Evolutionary conservation across 2,329 filamentous ascomycete genomes (phyloP).

Genomic region (Fonsecaea pedrosoi): DNA sequence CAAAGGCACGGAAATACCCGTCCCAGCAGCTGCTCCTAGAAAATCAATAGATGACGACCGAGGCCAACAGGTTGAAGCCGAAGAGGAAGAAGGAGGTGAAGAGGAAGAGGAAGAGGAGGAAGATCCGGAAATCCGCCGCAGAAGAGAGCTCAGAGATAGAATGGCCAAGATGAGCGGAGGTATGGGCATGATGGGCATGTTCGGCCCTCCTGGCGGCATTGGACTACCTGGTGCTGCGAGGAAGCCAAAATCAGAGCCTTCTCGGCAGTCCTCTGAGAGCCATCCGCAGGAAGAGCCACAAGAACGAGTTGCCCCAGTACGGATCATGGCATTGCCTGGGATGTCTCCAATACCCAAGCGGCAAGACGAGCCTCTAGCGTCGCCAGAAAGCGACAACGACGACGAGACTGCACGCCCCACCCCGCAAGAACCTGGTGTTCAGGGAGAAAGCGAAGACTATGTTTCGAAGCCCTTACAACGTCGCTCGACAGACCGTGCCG

Average conservation of each 20-base stretch:
- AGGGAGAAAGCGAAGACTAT: conserved; percentile 37
- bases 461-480: conserved; percentile 33
- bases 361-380: conserved; percentile 55
- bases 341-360: conserved; percentile 66
- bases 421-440: conserved; percentile 30
- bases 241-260: conserved; percentile 56
- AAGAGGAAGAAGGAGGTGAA: conserved; percentile 49
- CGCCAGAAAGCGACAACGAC: conserved; percentile 44
- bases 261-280: conserved; percentile 44
- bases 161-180: conserved; percentile 99
- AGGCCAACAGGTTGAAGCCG: conserved; percentile 57
- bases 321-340: conserved; percentile 71
- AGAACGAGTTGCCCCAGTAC: conserved; percentile 53
- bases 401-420: conserved; percentile 37
- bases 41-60: conserved; percentile 49
- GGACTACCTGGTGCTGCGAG: conserved; percentile 57
- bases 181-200: conserved; percentile 96
- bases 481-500: conserved; percentile 50
- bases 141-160: conserved; percentile 85
- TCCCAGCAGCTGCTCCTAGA: conserved; percentile 30
- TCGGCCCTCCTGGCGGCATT: conserved; percentile 73
- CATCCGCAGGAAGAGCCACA: conserved; percentile 44
- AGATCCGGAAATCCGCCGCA: conserved; percentile 83
- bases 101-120: conserved; percentile 76
- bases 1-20: conserved; percentile 30